Evolutionary conservation across 176 grass and related monocot genomes (phyloP), one percentile per base, ranked within the genome.

Genomic region (Aegilops tauschii): DNA sequence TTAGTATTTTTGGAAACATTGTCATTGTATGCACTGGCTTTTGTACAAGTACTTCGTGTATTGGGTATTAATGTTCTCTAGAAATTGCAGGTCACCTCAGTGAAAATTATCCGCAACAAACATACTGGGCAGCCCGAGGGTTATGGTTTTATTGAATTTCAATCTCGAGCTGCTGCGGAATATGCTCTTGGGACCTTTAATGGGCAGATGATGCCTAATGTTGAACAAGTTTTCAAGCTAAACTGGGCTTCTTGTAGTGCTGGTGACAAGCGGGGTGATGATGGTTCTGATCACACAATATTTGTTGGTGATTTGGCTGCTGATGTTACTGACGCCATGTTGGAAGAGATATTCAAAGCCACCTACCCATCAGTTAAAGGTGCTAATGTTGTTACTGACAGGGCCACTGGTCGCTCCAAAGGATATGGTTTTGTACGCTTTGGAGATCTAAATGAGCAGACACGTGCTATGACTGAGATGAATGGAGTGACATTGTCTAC

Each of bases 401-500:
- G 85, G 83, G 40, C 85, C 79, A 93, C 91, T 76, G 95, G 95
- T 4, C 77, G 69, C 9, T 80, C 95, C 58, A 98, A 98, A 87
- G 95, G 95, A 73, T 98, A 95, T 79, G 95, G 95, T 21, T 98
- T 98, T 37, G 91, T 98, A 67, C 92, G 77, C 47, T 98, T 98
- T 81, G 91, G 89, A 56, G 93, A 98, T 85, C 32, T 61, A 42
- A 93, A 78, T 89, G 95, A 95, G 64, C 93, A 95, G 80, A 36
- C 86, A 89, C 89, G 83, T 81, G 95, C 95, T 82, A 92, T 98
- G 95, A 89, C 83, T 50, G 95, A 98, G 66, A 98, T 98, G 95
- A 98, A 98, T 86, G 93, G 95, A 65, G 39, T 50, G 23, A 78
- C 59, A 30, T 92, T 94, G 82, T 98, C 95, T 68, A 73, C 93